These are phyloP conservation scores for Candida golubevii DNA, from an alignment of 805 yeast species.

Conservation along the genomic window DNA sequence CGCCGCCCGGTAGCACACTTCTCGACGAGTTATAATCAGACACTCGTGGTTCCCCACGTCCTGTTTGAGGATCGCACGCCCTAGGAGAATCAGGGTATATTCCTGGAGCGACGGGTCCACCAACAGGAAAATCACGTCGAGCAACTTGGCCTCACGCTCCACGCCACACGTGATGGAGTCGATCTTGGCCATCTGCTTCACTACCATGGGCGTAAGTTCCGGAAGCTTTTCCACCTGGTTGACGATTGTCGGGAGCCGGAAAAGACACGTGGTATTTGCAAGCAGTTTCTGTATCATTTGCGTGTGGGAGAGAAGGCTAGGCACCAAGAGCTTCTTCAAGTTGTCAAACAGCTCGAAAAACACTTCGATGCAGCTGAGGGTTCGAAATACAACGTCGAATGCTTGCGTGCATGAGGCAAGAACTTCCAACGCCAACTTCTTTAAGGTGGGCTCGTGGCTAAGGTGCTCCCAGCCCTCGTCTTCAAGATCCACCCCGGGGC, in stretches of 20 bases:
- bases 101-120: slow-evolving; percentile 33
- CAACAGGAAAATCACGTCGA: slow-evolving; percentile 26
- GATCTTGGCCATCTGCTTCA: slow-evolving; percentile 30
- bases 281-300: slow-evolving; percentile 24
- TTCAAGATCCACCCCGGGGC: slow-evolving; percentile 9
- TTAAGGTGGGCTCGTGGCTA: slow-evolving; percentile 23
- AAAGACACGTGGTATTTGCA: slow-evolving; percentile 23
- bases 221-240: slow-evolving; percentile 23
- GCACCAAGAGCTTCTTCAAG: slow-evolving; percentile 34
- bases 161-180: slow-evolving; percentile 38
- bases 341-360: slow-evolving; percentile 38
- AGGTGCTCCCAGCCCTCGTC: slow-evolving; percentile 24
- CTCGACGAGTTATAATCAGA: slow-evolving; percentile 32
- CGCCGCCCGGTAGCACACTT: slow-evolving; percentile 38
- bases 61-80: slow-evolving; percentile 37
- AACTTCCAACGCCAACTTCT: slow-evolving; percentile 17
- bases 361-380: slow-evolving; percentile 33
- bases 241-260: slow-evolving; percentile 28
- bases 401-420: slow-evolving; percentile 10
- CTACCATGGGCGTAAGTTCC: slow-evolving; percentile 20
- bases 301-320: slow-evolving; percentile 33
- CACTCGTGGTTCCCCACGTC: slow-evolving; percentile 27
- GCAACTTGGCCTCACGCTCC: slow-evolving; percentile 29
- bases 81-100: slow-evolving; percentile 35
- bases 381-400: slow-evolving; percentile 18